These are phyloP conservation scores for Aspergillus mulundensis DNA, from an alignment of 495 filamentous ascomycete species.

Conservation along the genomic window DNA sequence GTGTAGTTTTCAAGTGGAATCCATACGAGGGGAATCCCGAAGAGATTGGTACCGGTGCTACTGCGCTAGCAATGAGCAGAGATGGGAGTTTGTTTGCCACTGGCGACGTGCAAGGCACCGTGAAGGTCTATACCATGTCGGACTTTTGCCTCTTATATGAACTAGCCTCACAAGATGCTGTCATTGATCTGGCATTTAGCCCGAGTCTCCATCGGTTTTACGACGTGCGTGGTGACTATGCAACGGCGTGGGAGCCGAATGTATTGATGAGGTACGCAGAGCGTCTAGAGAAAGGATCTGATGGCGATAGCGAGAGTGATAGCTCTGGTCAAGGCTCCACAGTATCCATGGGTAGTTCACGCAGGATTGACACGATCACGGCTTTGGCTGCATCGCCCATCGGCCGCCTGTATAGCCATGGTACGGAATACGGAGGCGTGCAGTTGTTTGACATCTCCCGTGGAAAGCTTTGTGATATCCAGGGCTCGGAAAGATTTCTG, in stretches of 20 bases:
- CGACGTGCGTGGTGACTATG: neutral
- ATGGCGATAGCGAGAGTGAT: neutral
- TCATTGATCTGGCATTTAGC: neutral
- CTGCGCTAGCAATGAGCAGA: neutral
- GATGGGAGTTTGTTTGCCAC: neutral
- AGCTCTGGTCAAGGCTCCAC: too few relatives aligned
- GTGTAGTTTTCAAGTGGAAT: neutral
- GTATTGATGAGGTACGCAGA: neutral
- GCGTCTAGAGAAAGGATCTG: neutral
- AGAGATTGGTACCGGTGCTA: neutral
- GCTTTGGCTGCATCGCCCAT: neutral
- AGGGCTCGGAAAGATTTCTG: neutral
- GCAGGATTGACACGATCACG: neutral
- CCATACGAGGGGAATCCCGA: neutral
- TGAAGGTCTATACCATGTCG: neutral
- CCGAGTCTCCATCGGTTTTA: neutral
- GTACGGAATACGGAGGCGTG: neutral
- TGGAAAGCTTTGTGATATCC: neutral
- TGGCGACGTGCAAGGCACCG: neutral
- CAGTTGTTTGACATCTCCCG: neutral
- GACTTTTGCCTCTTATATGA: neutral
- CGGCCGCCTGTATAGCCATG: neutral
- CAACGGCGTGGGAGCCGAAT: neutral
- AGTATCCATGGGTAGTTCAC: too few relatives aligned
- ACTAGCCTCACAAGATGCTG: neutral